Conservation (phyloP, 1,284 basidiomycete species). For the Cystobasidium sp. region DNA sequence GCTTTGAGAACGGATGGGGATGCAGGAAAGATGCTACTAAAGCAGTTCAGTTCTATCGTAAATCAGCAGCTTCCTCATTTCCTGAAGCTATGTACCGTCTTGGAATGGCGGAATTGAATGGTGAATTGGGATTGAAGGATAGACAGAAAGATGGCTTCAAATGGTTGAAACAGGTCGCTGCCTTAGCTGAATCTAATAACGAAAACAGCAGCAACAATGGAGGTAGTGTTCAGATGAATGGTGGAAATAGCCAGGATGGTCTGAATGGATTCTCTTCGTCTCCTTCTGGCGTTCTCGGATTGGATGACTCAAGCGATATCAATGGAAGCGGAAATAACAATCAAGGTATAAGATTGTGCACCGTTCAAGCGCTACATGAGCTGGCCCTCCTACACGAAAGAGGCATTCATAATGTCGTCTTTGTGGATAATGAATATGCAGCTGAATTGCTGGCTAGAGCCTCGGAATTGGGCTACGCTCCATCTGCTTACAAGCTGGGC, state of each 20-base stretch:
- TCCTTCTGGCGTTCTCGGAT: background rate
- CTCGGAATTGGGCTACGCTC: conserved; percentile 92
- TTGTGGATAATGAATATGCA: conserved; percentile 93
- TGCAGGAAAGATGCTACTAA: conserved; percentile 89
- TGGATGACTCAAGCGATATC: conserved; percentile 63
- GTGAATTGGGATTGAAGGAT: conserved; percentile 80
- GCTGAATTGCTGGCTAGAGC: conserved; percentile 93
- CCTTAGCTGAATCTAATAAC: conserved; percentile 66
- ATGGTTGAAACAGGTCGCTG: conserved; percentile 95
- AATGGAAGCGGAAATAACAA: conserved; percentile 60
- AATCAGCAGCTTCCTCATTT: conserved; percentile 86
- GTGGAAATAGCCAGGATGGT: conserved; percentile 3
- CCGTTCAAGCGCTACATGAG: conserved; percentile 91
- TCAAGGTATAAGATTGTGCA: conserved; percentile 25
- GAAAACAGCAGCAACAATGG: background rate
- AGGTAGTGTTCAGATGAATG: background rate
- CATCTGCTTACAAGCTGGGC: conserved; percentile 91
- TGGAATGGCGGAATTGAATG: conserved; percentile 94
- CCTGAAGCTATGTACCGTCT: conserved; percentile 96
- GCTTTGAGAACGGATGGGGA: conserved; percentile 99
- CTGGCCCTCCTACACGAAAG: conserved; percentile 93
- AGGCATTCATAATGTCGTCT: conserved; percentile 94
- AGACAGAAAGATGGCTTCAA: conserved; percentile 95
- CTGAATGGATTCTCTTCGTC: conserved; percentile 4
- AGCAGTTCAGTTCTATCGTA: conserved; percentile 90